These are phyloP conservation scores for Metschnikowia lunata DNA, from an alignment of 805 yeast genomes.

Conservation along the genomic window DNA sequence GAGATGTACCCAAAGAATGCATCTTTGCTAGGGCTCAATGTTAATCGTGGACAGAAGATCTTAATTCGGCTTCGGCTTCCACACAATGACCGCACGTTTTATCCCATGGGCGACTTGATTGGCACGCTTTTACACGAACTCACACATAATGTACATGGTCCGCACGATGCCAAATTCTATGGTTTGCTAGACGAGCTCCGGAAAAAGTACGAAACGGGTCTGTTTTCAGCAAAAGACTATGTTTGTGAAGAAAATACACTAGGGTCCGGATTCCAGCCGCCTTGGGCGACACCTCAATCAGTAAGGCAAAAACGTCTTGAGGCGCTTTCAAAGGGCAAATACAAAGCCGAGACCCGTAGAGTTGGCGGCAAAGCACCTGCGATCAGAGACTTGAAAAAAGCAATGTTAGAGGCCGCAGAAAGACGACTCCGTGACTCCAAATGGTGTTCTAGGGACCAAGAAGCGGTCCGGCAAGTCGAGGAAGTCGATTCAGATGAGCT, in stretches of 20 bases:
- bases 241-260: constrained; percentile 45
- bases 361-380: constrained; percentile 20
- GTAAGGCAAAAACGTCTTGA: constrained; percentile 37
- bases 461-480: constrained; percentile 15
- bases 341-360: constrained; percentile 36
- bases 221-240: constrained; percentile 44
- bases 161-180: constrained; percentile 75
- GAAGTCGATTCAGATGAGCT: constrained; percentile 33
- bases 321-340: constrained; percentile 38
- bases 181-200: constrained; percentile 57
- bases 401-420: constrained; percentile 60
- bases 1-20: constrained; percentile 78
- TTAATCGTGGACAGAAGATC: constrained; percentile 71
- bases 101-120: constrained; percentile 60
- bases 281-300: constrained; percentile 8
- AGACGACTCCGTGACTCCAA: constrained; percentile 50
- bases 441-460: constrained; percentile 35
- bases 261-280: constrained; percentile 31
- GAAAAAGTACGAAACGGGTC: constrained; percentile 44
- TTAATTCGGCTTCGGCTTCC: constrained; percentile 65
- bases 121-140: constrained; percentile 89
- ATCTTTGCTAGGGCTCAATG: constrained; percentile 72
- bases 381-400: constrained; percentile 32
- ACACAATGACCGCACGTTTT: constrained; percentile 47
- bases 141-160: constrained; percentile 73